These are phyloP conservation scores for Aspergillus oerlinghausenensis DNA, from an alignment of 2,329 filamentous ascomycete genomes.

Conservation along the genomic window DNA sequence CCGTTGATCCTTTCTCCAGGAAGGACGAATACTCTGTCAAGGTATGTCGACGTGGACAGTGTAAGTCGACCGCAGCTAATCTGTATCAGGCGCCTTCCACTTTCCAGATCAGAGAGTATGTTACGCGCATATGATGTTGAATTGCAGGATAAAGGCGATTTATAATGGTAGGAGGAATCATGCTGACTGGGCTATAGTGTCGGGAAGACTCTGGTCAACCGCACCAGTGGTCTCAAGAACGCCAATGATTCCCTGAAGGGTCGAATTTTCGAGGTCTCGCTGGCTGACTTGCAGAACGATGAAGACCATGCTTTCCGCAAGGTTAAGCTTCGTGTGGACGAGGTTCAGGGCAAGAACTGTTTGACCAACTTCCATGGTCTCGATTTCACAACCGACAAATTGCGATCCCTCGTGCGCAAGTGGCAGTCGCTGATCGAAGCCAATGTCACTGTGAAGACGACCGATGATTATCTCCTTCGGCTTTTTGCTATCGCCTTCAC, in stretches of 20 bases:
- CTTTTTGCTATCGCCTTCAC: slow-evolving; percentile 99
- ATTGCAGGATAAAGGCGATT: slow-evolving; percentile 2
- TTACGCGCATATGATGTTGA: slow-evolving; percentile 11
- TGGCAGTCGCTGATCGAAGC: slow-evolving; percentile 99
- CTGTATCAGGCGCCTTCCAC: slow-evolving; percentile 74
- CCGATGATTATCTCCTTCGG: slow-evolving; percentile 98
- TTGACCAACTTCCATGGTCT: slow-evolving; percentile 99
- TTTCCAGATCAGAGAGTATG: slow-evolving; percentile 96
- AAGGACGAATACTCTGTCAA: slow-evolving; percentile 99
- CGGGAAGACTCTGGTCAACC: slow-evolving; percentile 99
- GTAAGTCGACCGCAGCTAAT: slow-evolving; percentile 13
- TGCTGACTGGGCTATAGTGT: slow-evolving; percentile 59
- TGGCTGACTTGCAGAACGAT: slow-evolving; percentile 98
- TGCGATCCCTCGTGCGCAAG: slow-evolving; percentile 97
- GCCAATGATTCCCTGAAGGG: slow-evolving; percentile 99
- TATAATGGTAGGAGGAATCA: slow-evolving; percentile 5
- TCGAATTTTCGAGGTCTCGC: slow-evolving; percentile 96
- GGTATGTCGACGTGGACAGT: slow-evolving; percentile 30
- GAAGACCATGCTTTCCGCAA: slow-evolving; percentile 99
- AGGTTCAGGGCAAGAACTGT: slow-evolving; percentile 99
- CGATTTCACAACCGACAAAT: slow-evolving; percentile 99
- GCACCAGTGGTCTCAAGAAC: slow-evolving; percentile 99
- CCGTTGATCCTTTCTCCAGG: slow-evolving; percentile 91
- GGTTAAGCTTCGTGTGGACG: slow-evolving; percentile 96
- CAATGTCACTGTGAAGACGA: slow-evolving; percentile 99